Evolutionary conservation across 805 yeast species (phyloP).

Genomic region (Kuraishia cidri): DNA sequence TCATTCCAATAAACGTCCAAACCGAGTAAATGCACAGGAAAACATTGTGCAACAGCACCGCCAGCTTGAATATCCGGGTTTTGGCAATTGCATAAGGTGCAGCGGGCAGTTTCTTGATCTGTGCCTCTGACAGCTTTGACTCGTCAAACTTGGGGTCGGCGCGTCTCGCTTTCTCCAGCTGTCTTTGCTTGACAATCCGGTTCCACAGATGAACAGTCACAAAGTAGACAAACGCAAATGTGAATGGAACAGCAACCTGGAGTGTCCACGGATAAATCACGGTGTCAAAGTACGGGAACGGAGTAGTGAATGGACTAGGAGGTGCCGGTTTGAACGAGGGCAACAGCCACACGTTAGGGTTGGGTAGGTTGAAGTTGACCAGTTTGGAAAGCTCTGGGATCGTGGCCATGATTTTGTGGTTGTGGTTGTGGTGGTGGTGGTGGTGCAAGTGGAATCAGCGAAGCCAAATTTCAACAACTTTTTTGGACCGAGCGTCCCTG

Average conservation of each 20-base stretch:
- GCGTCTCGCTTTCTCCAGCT: conserved; percentile 19
- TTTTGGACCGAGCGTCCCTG: too few species aligned
- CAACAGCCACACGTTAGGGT: conserved; percentile 13
- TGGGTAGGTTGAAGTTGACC: conserved; percentile 14
- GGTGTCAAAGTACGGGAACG: conserved; percentile 14
- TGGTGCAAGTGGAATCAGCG: too few species aligned
- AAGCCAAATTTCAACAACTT: too few species aligned
- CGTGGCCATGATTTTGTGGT: background rate
- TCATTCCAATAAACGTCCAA: conserved; percentile 68
- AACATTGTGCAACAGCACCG: conserved; percentile 54
- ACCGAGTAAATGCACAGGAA: conserved; percentile 56
- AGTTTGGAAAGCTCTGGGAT: conserved; percentile 4
- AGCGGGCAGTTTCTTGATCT: conserved; percentile 30
- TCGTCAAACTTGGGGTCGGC: conserved; percentile 14
- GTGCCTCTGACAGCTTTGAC: conserved; percentile 7
- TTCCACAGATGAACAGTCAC: conserved; percentile 46
- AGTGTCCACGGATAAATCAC: conserved; percentile 30
- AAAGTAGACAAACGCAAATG: conserved; percentile 52
- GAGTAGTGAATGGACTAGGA: conserved; percentile 15
- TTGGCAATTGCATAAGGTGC: conserved; percentile 45
- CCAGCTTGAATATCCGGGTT: conserved; percentile 33
- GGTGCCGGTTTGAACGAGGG: conserved; percentile 17
- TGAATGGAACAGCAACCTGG: conserved; percentile 43
- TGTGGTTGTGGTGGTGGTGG: background rate
- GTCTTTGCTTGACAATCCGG: conserved; percentile 31